These are phyloP conservation scores for Fusarium miscanthi DNA, from an alignment of 2,329 filamentous ascomycete species.

Conservation along the genomic window DNA sequence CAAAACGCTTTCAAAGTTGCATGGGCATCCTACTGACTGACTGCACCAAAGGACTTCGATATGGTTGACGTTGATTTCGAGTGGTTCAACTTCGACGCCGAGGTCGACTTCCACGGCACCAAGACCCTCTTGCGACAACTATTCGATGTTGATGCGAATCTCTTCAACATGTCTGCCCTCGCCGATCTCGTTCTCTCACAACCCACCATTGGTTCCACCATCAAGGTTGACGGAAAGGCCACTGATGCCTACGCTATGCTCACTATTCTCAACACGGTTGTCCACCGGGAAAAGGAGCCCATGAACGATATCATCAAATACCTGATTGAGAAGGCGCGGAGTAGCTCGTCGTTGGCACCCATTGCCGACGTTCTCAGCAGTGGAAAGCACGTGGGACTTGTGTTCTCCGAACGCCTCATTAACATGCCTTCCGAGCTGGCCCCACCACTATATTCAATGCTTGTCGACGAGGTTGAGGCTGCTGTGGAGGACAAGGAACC, in stretches of 20 bases:
- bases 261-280: constrained; percentile 84
- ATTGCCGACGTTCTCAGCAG: constrained; percentile 66
- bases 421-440: constrained; percentile 96
- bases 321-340: constrained; percentile 67
- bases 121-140: constrained; percentile 92
- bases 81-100: constrained; percentile 94
- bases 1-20: constrained; percentile 15
- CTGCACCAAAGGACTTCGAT: constrained; percentile 77
- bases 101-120: constrained; percentile 93
- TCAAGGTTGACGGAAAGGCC: constrained; percentile 96
- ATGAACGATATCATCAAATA: constrained; percentile 79
- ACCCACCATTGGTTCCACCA: constrained; percentile 88
- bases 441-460: constrained; percentile 94
- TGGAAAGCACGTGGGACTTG: constrained; percentile 77
- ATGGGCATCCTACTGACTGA: constrained; percentile 30
- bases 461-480: constrained; percentile 89
- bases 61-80: constrained; percentile 97
- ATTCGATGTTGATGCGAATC: constrained; percentile 85
- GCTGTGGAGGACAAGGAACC: constrained; percentile 92
- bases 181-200: constrained; percentile 89
- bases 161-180: constrained; percentile 89
- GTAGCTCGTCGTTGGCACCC: constrained; percentile 65
- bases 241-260: constrained; percentile 93
- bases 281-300: constrained; percentile 80
- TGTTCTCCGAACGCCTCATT: constrained; percentile 93